Evolutionary conservation across 2,329 filamentous ascomycete species (phyloP), one percentile per base, ranked within the genome.

Genomic region (Penicillium sp.): DNA sequence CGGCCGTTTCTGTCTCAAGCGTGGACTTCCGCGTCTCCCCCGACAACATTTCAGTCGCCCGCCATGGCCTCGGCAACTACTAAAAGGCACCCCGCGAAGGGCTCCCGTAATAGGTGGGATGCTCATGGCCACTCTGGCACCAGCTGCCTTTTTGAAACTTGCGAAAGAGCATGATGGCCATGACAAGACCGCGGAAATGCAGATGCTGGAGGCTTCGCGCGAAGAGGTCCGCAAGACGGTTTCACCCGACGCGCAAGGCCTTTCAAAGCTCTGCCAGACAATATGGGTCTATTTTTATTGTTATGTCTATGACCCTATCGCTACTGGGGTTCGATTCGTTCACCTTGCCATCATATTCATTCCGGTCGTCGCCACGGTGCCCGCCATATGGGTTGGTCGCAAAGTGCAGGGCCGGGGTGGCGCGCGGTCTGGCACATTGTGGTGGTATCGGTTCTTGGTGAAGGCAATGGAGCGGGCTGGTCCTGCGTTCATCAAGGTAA

Each of bases 391-490:
- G 88, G 57, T 96, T 54, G 94, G 94, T 1, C 69, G 72, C 34
- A 79, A 87, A 44, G 78, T 84, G 46, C 76, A 81, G 2, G 77
- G 85, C 34, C 82, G 81, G 54, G 87, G 91, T 63, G 85, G 90
- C 60, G 90, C 96, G 75, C 82, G 90, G 59, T 81, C 77, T 6
- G 93, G 94, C 0, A 92, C 92, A 0, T 68, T 97, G 3, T 96
- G 90, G 91, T 99, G 94, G 94, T 99, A 97, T 76, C 79, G 80
- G 4, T 94, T 96, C 67, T 75, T 99, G 38, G 91, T 97, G 10
- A 82, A 80, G 55, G 82, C 88, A 29, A 97, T 99, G 94, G 93
- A 99, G 75, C 82, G 86, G 68, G 91, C 93, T 18, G 94, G 94
- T 0, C 92, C 94, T 42, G 91, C 94, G 0, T 99, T 99, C 69